Conservation (phyloP, 148 eudicot genomes). For the Rhododendron williamsianum region DNA sequence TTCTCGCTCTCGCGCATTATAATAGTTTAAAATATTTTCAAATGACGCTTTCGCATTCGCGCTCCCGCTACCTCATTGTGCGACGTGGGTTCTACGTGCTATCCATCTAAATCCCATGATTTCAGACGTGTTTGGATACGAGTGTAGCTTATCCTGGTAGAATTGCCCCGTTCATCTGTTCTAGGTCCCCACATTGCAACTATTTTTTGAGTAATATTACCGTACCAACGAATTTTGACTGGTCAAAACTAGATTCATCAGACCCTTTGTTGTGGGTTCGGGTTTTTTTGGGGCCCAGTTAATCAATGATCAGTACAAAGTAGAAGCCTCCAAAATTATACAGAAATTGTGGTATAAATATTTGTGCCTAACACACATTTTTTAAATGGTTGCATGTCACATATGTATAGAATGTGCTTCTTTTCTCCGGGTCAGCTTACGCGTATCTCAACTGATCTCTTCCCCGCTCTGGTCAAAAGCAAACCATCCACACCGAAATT, state of each 20-base stretch:
- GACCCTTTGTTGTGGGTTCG: not conserved
- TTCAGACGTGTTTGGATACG: slow-evolving; percentile 9
- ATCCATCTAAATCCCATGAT: not conserved
- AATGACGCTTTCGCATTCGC: not conserved
- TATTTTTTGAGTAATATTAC: not conserved
- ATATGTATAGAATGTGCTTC: not conserved
- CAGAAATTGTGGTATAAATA: not conserved
- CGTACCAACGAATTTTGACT: not conserved
- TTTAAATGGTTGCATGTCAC: not conserved
- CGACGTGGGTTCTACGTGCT: not conserved
- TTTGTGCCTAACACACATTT: not conserved
- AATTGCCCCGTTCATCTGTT: not conserved
- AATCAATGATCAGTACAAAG: slow-evolving; percentile 5
- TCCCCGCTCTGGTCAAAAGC: rapidly evolving
- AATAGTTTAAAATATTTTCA: not conserved
- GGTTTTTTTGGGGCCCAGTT: not conserved
- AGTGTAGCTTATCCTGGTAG: not conserved
- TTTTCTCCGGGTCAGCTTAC: no score
- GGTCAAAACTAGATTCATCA: not conserved
- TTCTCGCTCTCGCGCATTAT: not conserved
- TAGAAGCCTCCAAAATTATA: slow-evolving; percentile 2
- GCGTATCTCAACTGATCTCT: no score
- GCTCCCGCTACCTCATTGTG: not conserved
- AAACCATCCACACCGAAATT: no score
- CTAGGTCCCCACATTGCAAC: not conserved